Base-by-base conservation (phyloP, 2,329 filamentous ascomycete genomes). In the Diplocarpon rosae region DNA sequence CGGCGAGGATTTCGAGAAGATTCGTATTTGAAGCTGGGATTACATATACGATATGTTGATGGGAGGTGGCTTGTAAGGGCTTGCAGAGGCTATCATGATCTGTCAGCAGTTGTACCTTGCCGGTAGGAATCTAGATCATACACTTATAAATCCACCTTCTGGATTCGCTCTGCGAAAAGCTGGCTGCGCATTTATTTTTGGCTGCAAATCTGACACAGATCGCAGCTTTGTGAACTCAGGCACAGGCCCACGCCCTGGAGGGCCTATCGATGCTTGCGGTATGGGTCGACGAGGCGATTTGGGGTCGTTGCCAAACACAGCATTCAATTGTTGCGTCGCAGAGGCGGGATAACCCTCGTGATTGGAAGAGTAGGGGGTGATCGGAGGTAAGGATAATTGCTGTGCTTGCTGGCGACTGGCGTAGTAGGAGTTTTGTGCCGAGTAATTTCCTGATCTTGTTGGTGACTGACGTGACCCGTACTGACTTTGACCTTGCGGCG, bases 1-100 rank as follows among this genome's bases (percentile, higher is more conserved):
- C 92, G 78, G 50, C 92, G 84, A 32, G 92, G 92, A 61, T 98
- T 98, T 54, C 92, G 79, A 43, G 92, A 95, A 13, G 92, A 95
- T 63, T 98, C 92, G 67, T 98, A 98, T 69, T 98, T 95, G 73
- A 98, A 98, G 58, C 77, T 81, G 2, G 89, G 89, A 63, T 98
- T 98, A 71, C 92, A 98, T 64, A 98, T 96, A 57, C 92, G 84
- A 69, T 98, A 98, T 1, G 92, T 96, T 5, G 89, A 83, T 13
- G 92, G 90, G 15, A 98, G 72, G 59, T 96, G 89, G 33, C 85
- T 83, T 1, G 92, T 98, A 49, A 98, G 73, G 38, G 92, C 90
- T 82, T 96, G 90, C 39, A 98, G 74, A 39, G 92, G 92, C 87
- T 94, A 61, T 33, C 43, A 43, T 32, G 39, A 32, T 15, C 42